Base-by-base conservation (phyloP, 2,329 filamentous ascomycete genomes). In the Scopulariopsis brevicaulis region DNA sequence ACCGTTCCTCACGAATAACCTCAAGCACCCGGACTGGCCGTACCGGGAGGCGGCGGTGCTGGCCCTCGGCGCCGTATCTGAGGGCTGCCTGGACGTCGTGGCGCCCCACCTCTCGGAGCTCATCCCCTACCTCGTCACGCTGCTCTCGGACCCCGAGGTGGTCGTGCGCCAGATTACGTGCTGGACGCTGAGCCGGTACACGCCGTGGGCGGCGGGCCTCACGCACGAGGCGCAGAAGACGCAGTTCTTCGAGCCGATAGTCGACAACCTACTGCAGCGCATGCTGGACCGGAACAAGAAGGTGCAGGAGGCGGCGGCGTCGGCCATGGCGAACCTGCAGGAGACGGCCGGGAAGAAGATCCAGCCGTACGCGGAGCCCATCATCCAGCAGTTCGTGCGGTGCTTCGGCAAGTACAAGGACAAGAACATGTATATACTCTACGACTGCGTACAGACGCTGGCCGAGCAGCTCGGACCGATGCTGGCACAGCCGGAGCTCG, bases 231-330 rank as follows among this genome's bases (percentile, higher is more conserved):
- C 76, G 20, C 82, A 91, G 62, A 87, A 86, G 66, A 81, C 86
- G 56, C 81, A 84, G 59, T 96, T 84, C 71, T 99, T 99, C 66
- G 87, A 94, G 66, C 93, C 93, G 0, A 89, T 97, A 81, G 96
- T 99, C 91, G 93, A 96, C 62, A 94, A 93, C 6, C 92, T 99
- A 54, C 76, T 99, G 59, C 85, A 85, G 60, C 89, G 92, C 68
- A 99, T 99, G 94, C 78, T 99, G 53, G 94, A 99, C 72, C 86
- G 83, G 69, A 97, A 97, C 79, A 99, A 99, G 77, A 91, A 93
- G 70, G 94, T 99, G 1, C 94, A 99, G 69, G 93, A 97, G 71
- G 93, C 94, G 18, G 94, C 89, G 28, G 93, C 93, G 1, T 97
- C 93, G 3, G 93, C 93, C 10, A 97, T 99, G 73, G 93, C 94